Evolutionary conservation across 441 rosid species (phyloP).

Genomic region (Euphorbia corollata): DNA sequence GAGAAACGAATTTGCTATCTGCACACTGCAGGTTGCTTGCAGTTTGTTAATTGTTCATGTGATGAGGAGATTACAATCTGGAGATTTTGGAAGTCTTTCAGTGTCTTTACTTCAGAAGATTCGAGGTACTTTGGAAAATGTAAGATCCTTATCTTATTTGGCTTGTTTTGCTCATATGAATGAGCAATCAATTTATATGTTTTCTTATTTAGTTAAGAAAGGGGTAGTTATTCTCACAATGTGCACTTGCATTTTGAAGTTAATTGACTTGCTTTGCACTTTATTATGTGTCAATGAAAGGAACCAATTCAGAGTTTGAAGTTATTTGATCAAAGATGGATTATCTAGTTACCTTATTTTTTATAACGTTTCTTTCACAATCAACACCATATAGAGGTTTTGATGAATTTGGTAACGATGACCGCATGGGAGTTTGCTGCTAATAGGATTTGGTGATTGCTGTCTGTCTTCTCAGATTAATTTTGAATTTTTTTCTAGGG

Average conservation of each 20-base stretch:
- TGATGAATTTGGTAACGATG: too few relatives aligned
- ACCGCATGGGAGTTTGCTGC: too few relatives aligned
- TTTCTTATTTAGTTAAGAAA: background rate
- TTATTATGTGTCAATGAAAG: background rate
- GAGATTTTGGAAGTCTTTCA: conserved; percentile 62
- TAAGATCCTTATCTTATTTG: conserved; percentile 28
- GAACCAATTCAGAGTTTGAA: background rate
- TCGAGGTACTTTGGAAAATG: conserved; percentile 40
- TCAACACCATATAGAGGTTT: background rate
- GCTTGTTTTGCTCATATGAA: background rate
- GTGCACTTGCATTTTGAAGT: background rate
- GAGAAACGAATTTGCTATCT: conserved; percentile 15
- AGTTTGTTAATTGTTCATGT: conserved; percentile 58
- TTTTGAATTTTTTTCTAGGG: too few relatives aligned
- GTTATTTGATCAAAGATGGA: background rate
- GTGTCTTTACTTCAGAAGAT: conserved; percentile 56
- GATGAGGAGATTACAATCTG: conserved; percentile 54
- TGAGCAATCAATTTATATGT: background rate
- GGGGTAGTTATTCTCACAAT: background rate
- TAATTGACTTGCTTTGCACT: background rate
- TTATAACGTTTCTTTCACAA: background rate
- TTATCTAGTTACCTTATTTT: background rate
- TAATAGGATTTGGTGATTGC: too few relatives aligned
- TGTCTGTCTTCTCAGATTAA: background rate
- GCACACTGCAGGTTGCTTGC: conserved; percentile 56